phyloP scores from a whole-genome alignment of 495 filamentous ascomycete species.

The Evernia prunastri region DNA sequence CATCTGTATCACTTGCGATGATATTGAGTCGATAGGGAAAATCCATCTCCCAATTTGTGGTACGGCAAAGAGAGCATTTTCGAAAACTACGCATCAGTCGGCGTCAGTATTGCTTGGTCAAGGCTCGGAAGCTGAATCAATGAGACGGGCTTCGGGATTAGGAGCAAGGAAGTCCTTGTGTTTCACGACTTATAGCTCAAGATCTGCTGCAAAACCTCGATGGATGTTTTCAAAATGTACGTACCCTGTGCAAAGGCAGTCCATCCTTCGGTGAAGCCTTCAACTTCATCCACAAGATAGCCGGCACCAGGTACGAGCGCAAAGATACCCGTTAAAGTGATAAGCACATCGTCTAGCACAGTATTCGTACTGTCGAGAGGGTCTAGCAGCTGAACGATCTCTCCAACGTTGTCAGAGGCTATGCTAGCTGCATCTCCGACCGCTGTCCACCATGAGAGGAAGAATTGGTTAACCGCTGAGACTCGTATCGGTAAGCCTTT shows the following conservation, averaged over 20 bases:
- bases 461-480: slow-evolving; percentile 23
- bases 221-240: no score
- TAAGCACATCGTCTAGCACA: slow-evolving; percentile 19
- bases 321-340: slow-evolving; percentile 21
- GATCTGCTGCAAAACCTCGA: no score
- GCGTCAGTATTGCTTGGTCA: no score
- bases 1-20: slow-evolving; percentile 18
- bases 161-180: no score
- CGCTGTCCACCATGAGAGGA: slow-evolving; percentile 24
- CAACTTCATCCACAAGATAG: background rate
- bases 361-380: slow-evolving; percentile 13
- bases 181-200: no score
- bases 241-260: slow-evolving; percentile 4
- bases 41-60: slow-evolving; percentile 23
- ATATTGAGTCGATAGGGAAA: slow-evolving; percentile 16
- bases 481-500: background rate
- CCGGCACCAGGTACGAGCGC: slow-evolving; percentile 16
- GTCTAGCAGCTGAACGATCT: slow-evolving; percentile 20
- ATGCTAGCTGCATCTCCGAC: slow-evolving; percentile 15
- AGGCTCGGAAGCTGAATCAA: no score
- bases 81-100: no score
- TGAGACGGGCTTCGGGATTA: no score
- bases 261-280: slow-evolving; percentile 9
- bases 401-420: slow-evolving; percentile 19
- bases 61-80: slow-evolving; percentile 17